Evolutionary conservation across 176 grass and related monocot species (phyloP), one percentile per base, ranked within the genome.

Genomic region (Zea luxurians): DNA sequence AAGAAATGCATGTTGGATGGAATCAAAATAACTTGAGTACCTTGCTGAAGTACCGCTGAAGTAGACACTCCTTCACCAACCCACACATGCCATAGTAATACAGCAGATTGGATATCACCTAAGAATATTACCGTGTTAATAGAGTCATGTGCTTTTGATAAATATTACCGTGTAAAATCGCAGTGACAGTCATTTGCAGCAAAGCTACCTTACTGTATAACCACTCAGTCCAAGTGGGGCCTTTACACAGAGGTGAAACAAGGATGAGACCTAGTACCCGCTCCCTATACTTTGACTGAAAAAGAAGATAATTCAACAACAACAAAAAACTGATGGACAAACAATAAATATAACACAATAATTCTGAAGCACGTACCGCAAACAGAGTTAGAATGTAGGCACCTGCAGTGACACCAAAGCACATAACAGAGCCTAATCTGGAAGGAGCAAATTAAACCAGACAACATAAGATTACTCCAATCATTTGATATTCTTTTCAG

Each of bases 361-460:
- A 4, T 60, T 44, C 57, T 37, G 44, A 71, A 83, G 61, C 37
- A 87, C 92, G 46, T 90, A 99, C 96, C 52, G 90, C 92, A 47
- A 99, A 99, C 40, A 93, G 92, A 71, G 96, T 95, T 75, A 99
- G 90, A 91, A 99, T 89, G 64, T 99, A 99, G 86, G 96, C 92
- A 75, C 96, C 96, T 5, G 92, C 96, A 36, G 89, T 90, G 48
- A 94, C 96, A 68, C 96, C 96, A 82, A 99, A 89, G 76, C 96
- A 99, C 96, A 99, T 99, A 53, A 99, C 96, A n/a, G 96, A 90
- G 68, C 86, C 92, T 84, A 99, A 89, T 27, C 96, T 99, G 90
- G 59, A 90, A 85, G 27, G 16, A 81, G 34, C 36, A 90, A 88
- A 89, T 77, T 80, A 83, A 61, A 75, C 15, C 48, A 73, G 49